Evolutionary conservation across 2,329 filamentous ascomycete species (phyloP).

Genomic region (Lasiodiplodia citricola): DNA sequence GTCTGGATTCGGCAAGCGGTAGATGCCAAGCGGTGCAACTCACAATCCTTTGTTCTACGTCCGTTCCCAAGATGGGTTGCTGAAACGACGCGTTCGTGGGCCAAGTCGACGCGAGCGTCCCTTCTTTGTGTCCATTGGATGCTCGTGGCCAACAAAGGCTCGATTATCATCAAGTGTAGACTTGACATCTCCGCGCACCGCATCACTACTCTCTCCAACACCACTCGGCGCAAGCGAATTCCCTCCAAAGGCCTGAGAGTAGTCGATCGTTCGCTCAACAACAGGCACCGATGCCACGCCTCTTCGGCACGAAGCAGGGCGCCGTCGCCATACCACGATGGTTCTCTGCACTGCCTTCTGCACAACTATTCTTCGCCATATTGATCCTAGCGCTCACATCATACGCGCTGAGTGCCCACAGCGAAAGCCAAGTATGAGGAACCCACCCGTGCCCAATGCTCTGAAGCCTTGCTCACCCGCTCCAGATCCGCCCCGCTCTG

Average conservation of each 20-base stretch:
- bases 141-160: not conserved
- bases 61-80: not conserved
- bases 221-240: too few species aligned
- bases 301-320: constrained; percentile 5
- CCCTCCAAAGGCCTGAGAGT: not conserved
- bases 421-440: constrained; percentile 30
- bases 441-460: not conserved
- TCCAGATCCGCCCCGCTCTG: constrained; percentile 32
- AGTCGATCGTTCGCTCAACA: not conserved
- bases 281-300: not conserved
- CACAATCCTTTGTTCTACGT: constrained; percentile 22
- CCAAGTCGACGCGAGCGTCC: not conserved
- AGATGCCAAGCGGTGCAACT: not conserved
- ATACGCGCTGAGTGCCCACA: constrained; percentile 28
- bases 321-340: constrained; percentile 30
- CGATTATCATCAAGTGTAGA: too few species aligned
- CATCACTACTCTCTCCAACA: not conserved
- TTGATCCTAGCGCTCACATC: constrained; percentile 36
- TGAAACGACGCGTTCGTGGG: constrained; percentile 13
- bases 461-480: not conserved
- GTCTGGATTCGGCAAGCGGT: constrained; percentile 1
- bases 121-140: not conserved
- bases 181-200: not conserved
- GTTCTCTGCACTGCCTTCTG: constrained; percentile 35
- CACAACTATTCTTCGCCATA: constrained; percentile 38